A percentile compares a stretch with the other conserved stretches of the same genome.
These are phyloP conservation scores for Shiraia bambusicola DNA, from an alignment of 2,329 filamentous ascomycete genomes.

Conservation along the genomic window DNA sequence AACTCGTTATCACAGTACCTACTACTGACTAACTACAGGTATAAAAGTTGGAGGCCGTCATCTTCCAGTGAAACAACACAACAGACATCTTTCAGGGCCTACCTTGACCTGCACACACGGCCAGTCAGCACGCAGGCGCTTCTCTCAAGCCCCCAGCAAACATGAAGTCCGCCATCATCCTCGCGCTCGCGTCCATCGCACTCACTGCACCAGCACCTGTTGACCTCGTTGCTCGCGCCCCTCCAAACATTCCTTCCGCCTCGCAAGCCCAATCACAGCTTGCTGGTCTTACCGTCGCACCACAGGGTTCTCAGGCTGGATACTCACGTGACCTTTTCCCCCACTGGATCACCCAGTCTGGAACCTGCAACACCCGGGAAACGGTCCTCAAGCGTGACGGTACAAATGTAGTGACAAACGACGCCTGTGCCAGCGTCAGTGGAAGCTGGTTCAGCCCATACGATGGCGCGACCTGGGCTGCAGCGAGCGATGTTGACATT, in stretches of 20 bases:
- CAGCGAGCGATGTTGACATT: constrained; percentile 72
- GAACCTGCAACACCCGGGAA: constrained; percentile 70
- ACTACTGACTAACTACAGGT: too few species aligned
- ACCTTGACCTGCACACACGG: not conserved
- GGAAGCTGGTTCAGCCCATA: constrained; percentile 73
- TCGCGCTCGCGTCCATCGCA: constrained; percentile 26
- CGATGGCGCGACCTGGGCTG: constrained; percentile 70
- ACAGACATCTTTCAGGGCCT: constrained; percentile 3
- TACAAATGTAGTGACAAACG: constrained; percentile 59
- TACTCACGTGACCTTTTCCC: constrained; percentile 71
- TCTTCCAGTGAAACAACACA: constrained; percentile 3
- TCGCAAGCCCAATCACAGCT: constrained; percentile 61
- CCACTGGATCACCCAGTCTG: constrained; percentile 65
- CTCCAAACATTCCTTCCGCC: constrained; percentile 64
- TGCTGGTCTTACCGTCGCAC: constrained; percentile 58
- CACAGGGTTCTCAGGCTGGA: constrained; percentile 55
- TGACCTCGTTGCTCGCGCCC: constrained; percentile 39
- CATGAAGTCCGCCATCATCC: constrained; percentile 36
- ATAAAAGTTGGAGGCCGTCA: constrained; percentile 21
- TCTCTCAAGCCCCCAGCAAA: constrained; percentile 4
- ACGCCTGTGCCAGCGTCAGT: constrained; percentile 62
- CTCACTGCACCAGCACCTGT: constrained; percentile 33
- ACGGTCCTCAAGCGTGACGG: constrained; percentile 75
- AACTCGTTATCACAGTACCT: too few species aligned
- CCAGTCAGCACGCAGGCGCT: not conserved